Percentiles rank a stretch among this genome's conserved stretches.
Evolutionary conservation across 83 land plant genomes (phyloP).

Genomic region (Thuja plicata): DNA sequence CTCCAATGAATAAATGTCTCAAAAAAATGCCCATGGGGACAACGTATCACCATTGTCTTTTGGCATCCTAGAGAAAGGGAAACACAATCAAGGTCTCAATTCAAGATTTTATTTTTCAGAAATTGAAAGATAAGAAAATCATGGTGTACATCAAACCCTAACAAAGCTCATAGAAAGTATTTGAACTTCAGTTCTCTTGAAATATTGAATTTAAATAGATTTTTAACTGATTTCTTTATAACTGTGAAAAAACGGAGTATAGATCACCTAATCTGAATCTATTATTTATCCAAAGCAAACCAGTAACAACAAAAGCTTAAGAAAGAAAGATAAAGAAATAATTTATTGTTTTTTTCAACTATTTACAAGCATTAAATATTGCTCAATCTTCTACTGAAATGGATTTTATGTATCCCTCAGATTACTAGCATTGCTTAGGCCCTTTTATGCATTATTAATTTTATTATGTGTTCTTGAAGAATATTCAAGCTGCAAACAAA

Average conservation of each 20-base stretch:
- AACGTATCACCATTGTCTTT: not conserved
- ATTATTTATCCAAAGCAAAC: not conserved
- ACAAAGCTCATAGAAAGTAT: not conserved
- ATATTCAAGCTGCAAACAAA: not conserved
- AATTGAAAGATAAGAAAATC: not conserved
- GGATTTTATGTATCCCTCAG: not conserved
- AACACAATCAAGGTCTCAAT: not conserved
- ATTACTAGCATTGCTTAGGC: not conserved
- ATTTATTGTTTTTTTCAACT: not conserved
- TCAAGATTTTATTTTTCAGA: not conserved
- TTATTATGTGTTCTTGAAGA: not conserved
- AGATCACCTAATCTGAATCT: not conserved
- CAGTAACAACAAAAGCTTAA: not conserved
- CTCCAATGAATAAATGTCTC: too few relatives aligned
- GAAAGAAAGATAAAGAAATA: too few relatives aligned
- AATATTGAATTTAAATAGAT: not conserved
- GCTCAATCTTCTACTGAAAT: not conserved
- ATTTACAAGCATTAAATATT: not conserved
- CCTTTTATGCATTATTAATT: not conserved
- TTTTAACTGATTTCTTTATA: not conserved
- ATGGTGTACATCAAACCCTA: not conserved
- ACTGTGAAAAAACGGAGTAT: not conserved
- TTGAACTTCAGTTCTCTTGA: not conserved
- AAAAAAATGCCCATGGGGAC: too few relatives aligned
- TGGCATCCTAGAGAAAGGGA: not conserved